These are phyloP conservation scores for Diphasiastrum complanatum DNA, from an alignment of 83 land plant species.

Conservation along the genomic window DNA sequence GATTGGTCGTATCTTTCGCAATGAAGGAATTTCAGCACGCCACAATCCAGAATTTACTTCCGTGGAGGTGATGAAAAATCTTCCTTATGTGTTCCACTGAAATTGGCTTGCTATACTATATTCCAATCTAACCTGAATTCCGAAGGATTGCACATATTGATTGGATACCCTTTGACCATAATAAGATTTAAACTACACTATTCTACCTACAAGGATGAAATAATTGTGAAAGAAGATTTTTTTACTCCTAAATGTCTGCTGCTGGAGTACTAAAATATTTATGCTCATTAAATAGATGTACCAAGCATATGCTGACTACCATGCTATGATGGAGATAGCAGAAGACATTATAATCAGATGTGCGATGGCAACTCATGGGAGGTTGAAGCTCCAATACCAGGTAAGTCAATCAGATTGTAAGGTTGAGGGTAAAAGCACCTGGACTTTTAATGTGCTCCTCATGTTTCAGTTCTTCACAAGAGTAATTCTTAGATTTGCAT, in stretches of 20 bases:
- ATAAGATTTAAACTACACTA: too few relatives aligned
- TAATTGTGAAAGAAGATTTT: too few relatives aligned
- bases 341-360: conserved; percentile 76
- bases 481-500: too few relatives aligned
- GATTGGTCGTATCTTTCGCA: conserved; percentile 81
- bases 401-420: conserved; percentile 29
- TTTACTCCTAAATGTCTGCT: too few relatives aligned
- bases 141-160: too few relatives aligned
- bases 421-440: background rate
- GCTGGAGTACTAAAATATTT: too few relatives aligned
- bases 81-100: background rate
- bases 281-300: conserved; percentile 62
- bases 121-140: too few relatives aligned
- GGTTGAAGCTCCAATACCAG: conserved; percentile 60
- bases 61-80: conserved; percentile 56
- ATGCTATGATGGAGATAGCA: conserved; percentile 79
- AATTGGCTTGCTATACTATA: too few relatives aligned
- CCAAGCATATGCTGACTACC: conserved; percentile 87
- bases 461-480: conserved; percentile 1
- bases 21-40: conserved; percentile 86
- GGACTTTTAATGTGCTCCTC: background rate
- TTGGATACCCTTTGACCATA: too few relatives aligned
- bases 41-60: conserved; percentile 97
- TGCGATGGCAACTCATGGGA: conserved; percentile 61
- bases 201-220: too few relatives aligned